These are phyloP conservation scores for Pisolithus albus DNA, from an alignment of 768 basidiomycete genomes.

Conservation along the genomic window DNA sequence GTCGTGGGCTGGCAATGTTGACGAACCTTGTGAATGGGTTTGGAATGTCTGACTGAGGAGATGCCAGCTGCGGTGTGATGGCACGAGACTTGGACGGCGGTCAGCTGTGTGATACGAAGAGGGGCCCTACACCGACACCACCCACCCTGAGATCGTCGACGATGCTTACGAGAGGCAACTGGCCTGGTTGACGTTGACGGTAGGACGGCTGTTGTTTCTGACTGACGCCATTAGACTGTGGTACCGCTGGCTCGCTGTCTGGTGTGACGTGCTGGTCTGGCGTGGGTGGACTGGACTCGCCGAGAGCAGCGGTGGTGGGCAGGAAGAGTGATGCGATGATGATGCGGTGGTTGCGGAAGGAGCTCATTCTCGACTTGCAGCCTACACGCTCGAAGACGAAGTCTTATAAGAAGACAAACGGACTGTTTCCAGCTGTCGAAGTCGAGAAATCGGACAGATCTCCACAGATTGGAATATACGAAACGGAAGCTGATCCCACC, in stretches of 20 bases:
- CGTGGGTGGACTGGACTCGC: conserved; percentile 45
- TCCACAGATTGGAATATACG: neutral
- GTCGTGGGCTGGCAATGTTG: conserved; percentile 27
- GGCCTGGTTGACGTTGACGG: conserved; percentile 17
- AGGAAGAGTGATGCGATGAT: conserved; percentile 83
- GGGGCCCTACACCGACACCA: neutral
- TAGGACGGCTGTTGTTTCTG: conserved; percentile 9
- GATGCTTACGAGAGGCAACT: conserved; percentile 53
- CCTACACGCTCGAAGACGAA: neutral
- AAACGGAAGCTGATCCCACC: neutral
- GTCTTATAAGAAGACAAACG: neutral
- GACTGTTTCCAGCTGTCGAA: conserved; percentile 2
- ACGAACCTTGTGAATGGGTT: conserved; percentile 55
- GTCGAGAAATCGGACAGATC: neutral
- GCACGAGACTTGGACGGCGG: conserved; percentile 27
- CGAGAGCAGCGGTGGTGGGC: conserved; percentile 62
- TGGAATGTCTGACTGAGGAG: conserved; percentile 38
- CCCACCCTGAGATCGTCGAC: conserved; percentile 72
- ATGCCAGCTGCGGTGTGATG: conserved; percentile 33
- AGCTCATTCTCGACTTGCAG: conserved; percentile 41
- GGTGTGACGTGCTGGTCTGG: conserved; percentile 30
- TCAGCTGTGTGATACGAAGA: neutral
- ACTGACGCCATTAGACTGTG: conserved; percentile 3
- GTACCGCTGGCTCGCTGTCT: conserved; percentile 5
- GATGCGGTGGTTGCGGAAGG: conserved; percentile 65